Conservation (phyloP, 345 rosid species). For the Dipteronia sinensis region DNA sequence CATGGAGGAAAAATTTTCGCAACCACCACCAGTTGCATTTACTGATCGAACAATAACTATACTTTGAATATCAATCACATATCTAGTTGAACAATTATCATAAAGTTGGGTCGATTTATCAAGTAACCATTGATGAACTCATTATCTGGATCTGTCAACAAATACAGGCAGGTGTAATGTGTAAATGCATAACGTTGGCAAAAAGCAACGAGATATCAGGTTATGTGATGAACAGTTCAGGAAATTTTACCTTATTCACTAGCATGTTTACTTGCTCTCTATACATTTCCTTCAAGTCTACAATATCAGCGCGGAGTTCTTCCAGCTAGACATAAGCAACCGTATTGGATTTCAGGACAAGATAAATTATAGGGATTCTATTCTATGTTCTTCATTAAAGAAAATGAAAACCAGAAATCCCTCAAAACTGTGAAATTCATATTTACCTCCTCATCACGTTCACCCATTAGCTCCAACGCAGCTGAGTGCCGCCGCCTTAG, state of each 20-base stretch:
- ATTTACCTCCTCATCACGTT: slow-evolving; percentile 97
- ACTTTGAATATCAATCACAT: slow-evolving; percentile 7
- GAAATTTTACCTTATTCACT: slow-evolving; percentile 77
- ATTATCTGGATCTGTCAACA: slow-evolving; percentile 57
- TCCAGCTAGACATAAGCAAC: slow-evolving; percentile 67
- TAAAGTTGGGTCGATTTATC: slow-evolving; percentile 11
- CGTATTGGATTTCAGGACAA: slow-evolving; percentile 21
- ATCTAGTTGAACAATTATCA: background rate
- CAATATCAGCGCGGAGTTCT: slow-evolving; percentile 95
- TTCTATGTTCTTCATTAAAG: no score
- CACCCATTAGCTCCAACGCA: slow-evolving; percentile 98
- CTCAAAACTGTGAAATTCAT: background rate
- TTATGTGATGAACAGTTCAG: background rate
- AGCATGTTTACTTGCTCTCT: slow-evolving; percentile 99
- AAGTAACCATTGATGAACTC: slow-evolving; percentile 43
- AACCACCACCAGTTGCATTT: background rate
- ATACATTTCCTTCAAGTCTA: slow-evolving; percentile 99
- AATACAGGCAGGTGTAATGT: background rate
- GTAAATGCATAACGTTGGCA: background rate
- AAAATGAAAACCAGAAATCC: background rate
- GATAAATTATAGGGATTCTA: background rate
- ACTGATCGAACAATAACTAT: slow-evolving; percentile 18
- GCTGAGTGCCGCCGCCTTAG: slow-evolving; percentile 93
- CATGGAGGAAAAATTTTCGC: slow-evolving; percentile 5
- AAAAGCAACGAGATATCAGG: background rate